phyloP scores from a whole-genome alignment of 495 filamentous ascomycete species.

The Aspergillus nidulans region DNA sequence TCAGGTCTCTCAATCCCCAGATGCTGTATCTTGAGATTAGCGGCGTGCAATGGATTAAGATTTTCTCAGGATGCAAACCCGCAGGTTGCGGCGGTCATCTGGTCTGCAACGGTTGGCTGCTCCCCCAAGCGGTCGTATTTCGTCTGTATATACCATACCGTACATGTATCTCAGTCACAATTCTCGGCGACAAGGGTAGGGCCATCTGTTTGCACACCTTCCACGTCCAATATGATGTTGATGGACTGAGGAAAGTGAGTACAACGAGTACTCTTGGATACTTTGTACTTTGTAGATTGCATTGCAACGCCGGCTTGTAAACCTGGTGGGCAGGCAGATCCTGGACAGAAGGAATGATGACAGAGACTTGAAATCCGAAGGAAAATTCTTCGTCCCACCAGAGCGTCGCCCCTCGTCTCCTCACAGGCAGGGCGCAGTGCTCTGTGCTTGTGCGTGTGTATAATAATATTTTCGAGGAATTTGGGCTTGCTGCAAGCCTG shows the following conservation, averaged over 20 bases:
- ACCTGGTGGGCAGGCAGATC: background rate
- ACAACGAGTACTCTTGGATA: background rate
- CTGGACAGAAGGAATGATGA: background rate
- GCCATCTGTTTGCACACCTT: too few species aligned
- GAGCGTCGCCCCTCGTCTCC: conserved; percentile 23
- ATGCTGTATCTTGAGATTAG: background rate
- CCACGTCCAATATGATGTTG: too few species aligned
- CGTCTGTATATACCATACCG: conserved; percentile 5
- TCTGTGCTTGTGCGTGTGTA: conserved; percentile 17
- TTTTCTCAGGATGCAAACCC: conserved; percentile 22
- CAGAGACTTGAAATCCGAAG: background rate
- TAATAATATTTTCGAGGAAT: conserved; percentile 14
- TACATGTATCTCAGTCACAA: conserved; percentile 8
- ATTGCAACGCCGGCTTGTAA: background rate
- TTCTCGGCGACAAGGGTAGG: background rate
- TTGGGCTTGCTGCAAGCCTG: conserved; percentile 7
- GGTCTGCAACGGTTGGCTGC: conserved; percentile 8
- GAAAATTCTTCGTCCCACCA: conserved; percentile 21
- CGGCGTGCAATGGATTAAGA: conserved; percentile 22
- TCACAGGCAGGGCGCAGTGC: conserved; percentile 12
- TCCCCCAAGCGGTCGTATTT: background rate
- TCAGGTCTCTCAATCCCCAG: background rate
- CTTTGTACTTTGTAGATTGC: background rate
- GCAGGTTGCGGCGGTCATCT: conserved; percentile 23
- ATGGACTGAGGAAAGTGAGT: background rate